Evolutionary conservation across 306 rosid genomes (phyloP).

Genomic region (Purshia tridentata): DNA sequence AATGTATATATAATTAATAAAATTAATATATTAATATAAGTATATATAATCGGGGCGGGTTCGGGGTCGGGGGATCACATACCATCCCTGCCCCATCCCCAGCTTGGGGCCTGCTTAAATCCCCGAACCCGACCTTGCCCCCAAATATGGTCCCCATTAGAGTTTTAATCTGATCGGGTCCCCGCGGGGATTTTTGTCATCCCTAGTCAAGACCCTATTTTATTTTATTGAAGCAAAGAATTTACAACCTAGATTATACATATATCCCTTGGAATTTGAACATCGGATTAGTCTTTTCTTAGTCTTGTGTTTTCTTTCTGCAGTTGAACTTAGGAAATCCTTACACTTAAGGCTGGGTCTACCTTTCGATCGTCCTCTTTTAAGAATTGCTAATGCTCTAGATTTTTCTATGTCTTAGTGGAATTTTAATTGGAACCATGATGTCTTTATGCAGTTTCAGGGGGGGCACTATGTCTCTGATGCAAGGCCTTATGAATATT

Average conservation of each 20-base stretch:
- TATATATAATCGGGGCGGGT: too few species aligned
- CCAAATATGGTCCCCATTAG: too few species aligned
- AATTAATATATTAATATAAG: too few species aligned
- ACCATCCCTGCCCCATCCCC: too few species aligned
- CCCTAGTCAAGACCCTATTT: too few species aligned
- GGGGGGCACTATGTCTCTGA: conserved; percentile 72
- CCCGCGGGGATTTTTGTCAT: too few species aligned
- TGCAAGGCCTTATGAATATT: conserved; percentile 93
- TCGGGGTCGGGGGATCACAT: too few species aligned
- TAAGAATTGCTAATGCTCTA: conserved; percentile 82
- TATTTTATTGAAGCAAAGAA: too few species aligned
- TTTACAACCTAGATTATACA: neutral
- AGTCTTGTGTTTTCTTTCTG: conserved; percentile 29
- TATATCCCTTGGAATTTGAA: neutral
- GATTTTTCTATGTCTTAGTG: conserved; percentile 40
- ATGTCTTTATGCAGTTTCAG: conserved; percentile 60
- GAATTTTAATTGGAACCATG: conserved; percentile 13
- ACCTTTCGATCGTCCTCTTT: conserved; percentile 86
- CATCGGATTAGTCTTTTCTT: neutral
- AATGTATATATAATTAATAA: too few species aligned
- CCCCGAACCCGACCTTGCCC: too few species aligned
- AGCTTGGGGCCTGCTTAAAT: too few species aligned
- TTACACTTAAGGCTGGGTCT: conserved; percentile 82
- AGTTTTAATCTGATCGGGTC: too few species aligned
- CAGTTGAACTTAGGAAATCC: conserved; percentile 86